Conservation (phyloP, 371 early-diverging fungal genomes). For the Mortierella sp. region DNA sequence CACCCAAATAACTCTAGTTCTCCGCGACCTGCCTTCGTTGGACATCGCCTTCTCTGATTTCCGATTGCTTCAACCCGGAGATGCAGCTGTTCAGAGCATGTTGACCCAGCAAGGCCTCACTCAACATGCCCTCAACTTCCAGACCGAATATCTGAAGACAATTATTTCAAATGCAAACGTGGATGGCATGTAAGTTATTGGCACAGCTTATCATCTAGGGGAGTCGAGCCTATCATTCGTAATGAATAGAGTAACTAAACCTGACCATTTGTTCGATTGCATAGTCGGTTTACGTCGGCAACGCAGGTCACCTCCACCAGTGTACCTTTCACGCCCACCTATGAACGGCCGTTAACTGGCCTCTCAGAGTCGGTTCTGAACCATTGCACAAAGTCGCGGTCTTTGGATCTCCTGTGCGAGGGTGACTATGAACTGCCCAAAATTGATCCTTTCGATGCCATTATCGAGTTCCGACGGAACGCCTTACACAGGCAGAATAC, state of each 20-base stretch:
- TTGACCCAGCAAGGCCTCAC: conserved; percentile 14
- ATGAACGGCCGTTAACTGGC: conserved; percentile 18
- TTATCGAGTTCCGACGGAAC: conserved; percentile 14
- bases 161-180: conserved; percentile 28
- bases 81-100: conserved; percentile 4
- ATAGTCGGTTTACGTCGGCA: conserved; percentile 29
- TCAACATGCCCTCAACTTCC: conserved; percentile 22
- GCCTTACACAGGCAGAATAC: background rate
- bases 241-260: background rate
- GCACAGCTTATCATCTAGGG: background rate
- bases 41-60: conserved; percentile 35
- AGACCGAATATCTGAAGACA: conserved; percentile 31
- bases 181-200: conserved; percentile 33
- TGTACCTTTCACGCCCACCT: conserved; percentile 6
- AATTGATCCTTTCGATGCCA: conserved; percentile 26
- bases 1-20: conserved; percentile 15
- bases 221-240: too few relatives aligned
- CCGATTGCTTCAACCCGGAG: conserved; percentile 20
- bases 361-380: conserved; percentile 27
- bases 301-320: conserved; percentile 28
- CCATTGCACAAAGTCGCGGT: conserved; percentile 12
- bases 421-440: conserved; percentile 18
- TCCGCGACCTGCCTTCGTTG: conserved; percentile 44
- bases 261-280: background rate
- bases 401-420: background rate